These are phyloP conservation scores for Agapanthus africanus DNA, from an alignment of 106 monocot species.

Conservation along the genomic window DNA sequence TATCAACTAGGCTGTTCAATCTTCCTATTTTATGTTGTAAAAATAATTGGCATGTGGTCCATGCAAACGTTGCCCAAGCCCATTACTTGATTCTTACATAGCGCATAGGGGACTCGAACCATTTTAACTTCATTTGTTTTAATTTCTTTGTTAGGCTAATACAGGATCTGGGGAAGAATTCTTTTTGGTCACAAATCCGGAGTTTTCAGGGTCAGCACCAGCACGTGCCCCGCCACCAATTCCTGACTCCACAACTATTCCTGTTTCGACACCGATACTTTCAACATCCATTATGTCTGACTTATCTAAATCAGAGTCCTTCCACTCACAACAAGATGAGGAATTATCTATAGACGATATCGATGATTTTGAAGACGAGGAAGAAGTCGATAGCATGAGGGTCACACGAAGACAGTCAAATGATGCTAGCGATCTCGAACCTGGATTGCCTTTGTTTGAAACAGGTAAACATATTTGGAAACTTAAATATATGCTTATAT, in stretches of 20 bases:
- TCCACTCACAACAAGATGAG: constrained; percentile 62
- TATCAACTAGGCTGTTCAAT: neutral
- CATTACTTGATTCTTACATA: neutral
- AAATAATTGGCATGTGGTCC: neutral
- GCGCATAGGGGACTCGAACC: neutral
- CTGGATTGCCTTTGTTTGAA: constrained; percentile 57
- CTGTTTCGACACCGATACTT: constrained; percentile 8
- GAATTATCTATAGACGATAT: constrained; percentile 93
- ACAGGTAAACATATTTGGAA: constrained; percentile 41
- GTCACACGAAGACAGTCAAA: constrained; percentile 48
- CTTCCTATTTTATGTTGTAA: neutral
- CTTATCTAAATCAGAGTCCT: constrained; percentile 57
- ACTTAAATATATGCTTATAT: neutral
- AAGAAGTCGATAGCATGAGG: constrained; percentile 43
- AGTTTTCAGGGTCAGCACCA: constrained; percentile 75
- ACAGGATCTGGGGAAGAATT: constrained; percentile 55
- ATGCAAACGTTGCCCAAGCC: neutral
- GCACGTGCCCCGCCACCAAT: constrained; percentile 54
- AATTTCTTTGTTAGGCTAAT: constrained; percentile 42
- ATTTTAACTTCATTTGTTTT: neutral
- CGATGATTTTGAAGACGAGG: constrained; percentile 89
- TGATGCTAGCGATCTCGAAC: constrained; percentile 46
- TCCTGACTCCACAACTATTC: constrained; percentile 24
- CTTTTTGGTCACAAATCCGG: constrained; percentile 72
- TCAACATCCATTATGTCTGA: constrained; percentile 22